phyloP scores from a whole-genome alignment of 176 grass and related monocot species.

The Chloris gayana region DNA sequence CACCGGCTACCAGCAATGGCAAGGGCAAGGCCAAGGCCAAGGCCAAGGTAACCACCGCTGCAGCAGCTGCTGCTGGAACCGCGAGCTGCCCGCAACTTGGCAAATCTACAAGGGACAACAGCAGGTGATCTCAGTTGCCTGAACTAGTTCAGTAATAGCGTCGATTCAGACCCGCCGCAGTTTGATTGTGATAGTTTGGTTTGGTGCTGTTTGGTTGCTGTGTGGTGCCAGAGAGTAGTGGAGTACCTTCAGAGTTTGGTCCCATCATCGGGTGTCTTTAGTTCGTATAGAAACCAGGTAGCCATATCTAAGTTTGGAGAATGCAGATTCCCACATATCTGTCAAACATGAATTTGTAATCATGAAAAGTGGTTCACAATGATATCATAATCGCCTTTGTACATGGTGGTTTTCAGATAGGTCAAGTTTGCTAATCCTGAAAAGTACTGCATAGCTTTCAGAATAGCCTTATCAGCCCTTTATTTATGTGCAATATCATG shows the following conservation, averaged over 20 bases:
- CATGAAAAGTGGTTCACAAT: no score
- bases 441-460: background rate
- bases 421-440: background rate
- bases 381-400: background rate
- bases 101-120: background rate
- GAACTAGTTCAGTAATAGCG: background rate
- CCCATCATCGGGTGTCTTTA: background rate
- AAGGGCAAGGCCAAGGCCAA: background rate
- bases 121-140: conserved; percentile 8
- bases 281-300: background rate
- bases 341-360: background rate
- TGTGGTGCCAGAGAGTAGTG: no score
- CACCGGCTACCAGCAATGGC: background rate
- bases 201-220: background rate
- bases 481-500: background rate
- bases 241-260: no score
- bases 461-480: background rate
- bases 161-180: background rate
- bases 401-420: background rate
- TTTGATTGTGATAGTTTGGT: background rate
- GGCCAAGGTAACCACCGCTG: background rate
- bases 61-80: background rate
- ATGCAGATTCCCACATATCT: background rate
- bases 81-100: conserved; percentile 50
- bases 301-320: background rate